These are phyloP conservation scores for Plasmodium vivax DNA, from an alignment of 169 alveolate genomes.

Conservation along the genomic window DNA sequence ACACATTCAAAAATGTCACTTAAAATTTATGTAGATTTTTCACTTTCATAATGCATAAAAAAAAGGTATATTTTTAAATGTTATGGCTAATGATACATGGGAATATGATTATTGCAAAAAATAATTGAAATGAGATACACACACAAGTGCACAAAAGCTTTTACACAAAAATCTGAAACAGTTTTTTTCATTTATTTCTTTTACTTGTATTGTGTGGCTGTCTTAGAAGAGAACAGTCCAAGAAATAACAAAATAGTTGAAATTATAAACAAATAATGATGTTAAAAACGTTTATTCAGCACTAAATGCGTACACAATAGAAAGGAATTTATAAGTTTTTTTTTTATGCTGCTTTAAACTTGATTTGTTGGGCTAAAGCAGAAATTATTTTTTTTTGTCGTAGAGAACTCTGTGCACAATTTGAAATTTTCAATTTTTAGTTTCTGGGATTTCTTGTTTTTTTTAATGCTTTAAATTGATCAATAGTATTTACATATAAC, in stretches of 20 bases:
- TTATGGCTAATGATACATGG: not conserved
- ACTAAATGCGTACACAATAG: not conserved
- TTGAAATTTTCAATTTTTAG: not conserved
- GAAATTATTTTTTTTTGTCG: not conserved
- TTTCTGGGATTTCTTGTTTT: not conserved
- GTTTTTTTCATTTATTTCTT: not conserved
- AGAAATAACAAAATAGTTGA: not conserved
- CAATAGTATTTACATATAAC: not conserved
- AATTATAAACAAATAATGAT: not conserved
- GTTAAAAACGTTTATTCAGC: not conserved
- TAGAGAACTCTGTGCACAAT: not conserved
- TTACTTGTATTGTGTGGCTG: not conserved
- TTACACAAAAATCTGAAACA: not conserved
- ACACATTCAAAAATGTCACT: not conserved
- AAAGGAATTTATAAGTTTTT: not conserved
- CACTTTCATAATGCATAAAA: not conserved
- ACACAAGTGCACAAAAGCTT: not conserved
- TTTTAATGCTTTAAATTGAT: not conserved
- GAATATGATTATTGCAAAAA: not conserved
- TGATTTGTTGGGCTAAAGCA: not conserved
- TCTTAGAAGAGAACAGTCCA: not conserved
- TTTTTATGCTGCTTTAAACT: not conserved
- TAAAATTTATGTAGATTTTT: not conserved
- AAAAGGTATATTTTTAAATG: constrained; percentile 15
- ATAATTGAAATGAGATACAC: not conserved